A percentile compares a stretch with the other conserved stretches of the same genome.
Conservation (phyloP, 2,329 filamentous ascomycete species). For the Aspergillus thermomutatus region DNA sequence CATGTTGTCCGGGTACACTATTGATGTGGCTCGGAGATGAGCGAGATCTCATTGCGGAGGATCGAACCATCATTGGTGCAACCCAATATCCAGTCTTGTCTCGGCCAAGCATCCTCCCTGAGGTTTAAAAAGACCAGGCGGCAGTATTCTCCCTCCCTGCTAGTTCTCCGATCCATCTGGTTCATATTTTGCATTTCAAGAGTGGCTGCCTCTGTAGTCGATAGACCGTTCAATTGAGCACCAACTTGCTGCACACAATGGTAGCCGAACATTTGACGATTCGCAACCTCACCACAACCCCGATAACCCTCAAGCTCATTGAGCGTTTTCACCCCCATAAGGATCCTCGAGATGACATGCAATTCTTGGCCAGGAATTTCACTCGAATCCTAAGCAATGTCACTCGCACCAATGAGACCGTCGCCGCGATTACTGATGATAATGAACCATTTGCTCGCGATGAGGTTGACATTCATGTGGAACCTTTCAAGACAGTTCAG, state of each 20-base stretch:
- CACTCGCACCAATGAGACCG: slow-evolving; percentile 41
- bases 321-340: slow-evolving; percentile 67
- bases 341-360: slow-evolving; percentile 31
- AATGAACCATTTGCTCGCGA: slow-evolving; percentile 60
- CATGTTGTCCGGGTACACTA: neutral
- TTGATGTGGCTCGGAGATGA: neutral
- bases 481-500: slow-evolving; percentile 63
- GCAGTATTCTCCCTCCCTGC: neutral
- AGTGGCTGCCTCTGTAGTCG: neutral
- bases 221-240: neutral
- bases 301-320: slow-evolving; percentile 68
- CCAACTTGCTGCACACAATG: slow-evolving; percentile 21
- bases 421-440: slow-evolving; percentile 47
- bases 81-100: neutral
- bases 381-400: slow-evolving; percentile 42
- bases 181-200: neutral
- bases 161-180: too few species aligned
- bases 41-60: neutral
- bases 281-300: slow-evolving; percentile 74
- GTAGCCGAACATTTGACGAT: slow-evolving; percentile 58
- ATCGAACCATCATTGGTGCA: neutral
- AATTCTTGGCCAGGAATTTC: slow-evolving; percentile 48
- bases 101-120: neutral
- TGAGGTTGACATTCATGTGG: slow-evolving; percentile 61
- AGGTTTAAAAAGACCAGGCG: neutral